These are phyloP conservation scores for Pichia sp. DNA, from an alignment of 1,139 yeast genomes.

Conservation along the genomic window DNA sequence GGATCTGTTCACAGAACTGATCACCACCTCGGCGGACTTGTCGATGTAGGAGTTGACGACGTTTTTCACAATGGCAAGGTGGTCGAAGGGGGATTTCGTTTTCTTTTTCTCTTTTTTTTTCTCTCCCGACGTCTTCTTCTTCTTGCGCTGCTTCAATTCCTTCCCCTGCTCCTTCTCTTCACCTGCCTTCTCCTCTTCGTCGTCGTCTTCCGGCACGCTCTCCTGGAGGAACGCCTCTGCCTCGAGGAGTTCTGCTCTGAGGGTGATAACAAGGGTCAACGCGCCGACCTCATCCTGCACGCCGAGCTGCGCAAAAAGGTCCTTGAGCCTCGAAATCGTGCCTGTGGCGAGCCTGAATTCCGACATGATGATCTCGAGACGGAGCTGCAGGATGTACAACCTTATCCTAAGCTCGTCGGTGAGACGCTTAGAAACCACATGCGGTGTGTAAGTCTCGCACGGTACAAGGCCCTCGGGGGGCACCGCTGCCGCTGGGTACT, in stretches of 20 bases:
- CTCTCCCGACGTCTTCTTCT: neutral
- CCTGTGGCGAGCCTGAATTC: constrained; percentile 14
- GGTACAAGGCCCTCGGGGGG: neutral
- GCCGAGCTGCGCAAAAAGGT: constrained; percentile 11
- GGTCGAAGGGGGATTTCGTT: constrained; percentile 2
- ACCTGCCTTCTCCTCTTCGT: neutral
- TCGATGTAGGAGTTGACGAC: constrained; percentile 13
- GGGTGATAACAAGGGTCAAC: constrained; percentile 6
- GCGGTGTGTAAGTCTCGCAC: neutral
- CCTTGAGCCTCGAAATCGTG: constrained; percentile 17
- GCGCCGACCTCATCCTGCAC: constrained; percentile 15
- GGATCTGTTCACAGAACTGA: constrained; percentile 11
- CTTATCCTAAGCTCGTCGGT: constrained; percentile 3
- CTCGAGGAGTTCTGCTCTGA: constrained; percentile 14
- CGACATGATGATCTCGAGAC: constrained; percentile 13
- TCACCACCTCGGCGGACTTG: constrained; percentile 11
- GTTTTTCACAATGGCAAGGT: constrained; percentile 5
- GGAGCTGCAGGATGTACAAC: constrained; percentile 14
- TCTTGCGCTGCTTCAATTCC: neutral
- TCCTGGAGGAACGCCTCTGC: constrained; percentile 8
- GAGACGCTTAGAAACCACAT: neutral
- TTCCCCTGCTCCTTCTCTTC: neutral
- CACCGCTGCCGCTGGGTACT: neutral
- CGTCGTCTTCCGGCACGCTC: neutral
- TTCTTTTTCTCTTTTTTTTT: neutral